phyloP scores from a whole-genome alignment of 2,329 filamentous ascomycete species.

The Botryotinia calthae region DNA sequence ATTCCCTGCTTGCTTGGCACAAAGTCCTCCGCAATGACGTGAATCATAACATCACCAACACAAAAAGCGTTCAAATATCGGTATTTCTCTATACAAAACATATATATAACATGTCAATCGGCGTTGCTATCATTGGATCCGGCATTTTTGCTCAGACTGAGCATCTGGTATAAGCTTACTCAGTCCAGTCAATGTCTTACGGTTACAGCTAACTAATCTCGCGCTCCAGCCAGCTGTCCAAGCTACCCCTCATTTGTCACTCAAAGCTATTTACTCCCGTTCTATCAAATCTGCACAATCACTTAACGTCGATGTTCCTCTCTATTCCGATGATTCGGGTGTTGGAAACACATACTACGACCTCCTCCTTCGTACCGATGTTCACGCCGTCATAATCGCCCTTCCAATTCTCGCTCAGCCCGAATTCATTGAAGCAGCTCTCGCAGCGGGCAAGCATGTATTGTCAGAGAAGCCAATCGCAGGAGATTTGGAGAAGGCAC shows the following conservation, averaged over 20 bases:
- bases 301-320: slow-evolving; percentile 43
- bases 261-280: slow-evolving; percentile 49
- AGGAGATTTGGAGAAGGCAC: slow-evolving; percentile 48
- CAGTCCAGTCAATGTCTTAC: background rate
- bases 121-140: slow-evolving; percentile 60
- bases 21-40: background rate
- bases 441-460: slow-evolving; percentile 53
- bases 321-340: slow-evolving; percentile 38
- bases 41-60: background rate
- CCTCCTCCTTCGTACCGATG: slow-evolving; percentile 36
- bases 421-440: slow-evolving; percentile 47
- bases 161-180: slow-evolving; percentile 48
- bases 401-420: slow-evolving; percentile 52
- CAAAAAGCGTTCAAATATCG: background rate
- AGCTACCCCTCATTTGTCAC: slow-evolving; percentile 47
- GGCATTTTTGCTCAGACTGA: slow-evolving; percentile 61
- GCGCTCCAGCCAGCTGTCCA: slow-evolving; percentile 54
- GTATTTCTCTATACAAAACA: background rate
- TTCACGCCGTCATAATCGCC: slow-evolving; percentile 42
- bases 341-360: slow-evolving; percentile 45
- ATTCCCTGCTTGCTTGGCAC: background rate
- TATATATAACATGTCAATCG: slow-evolving; percentile 42
- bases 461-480: slow-evolving; percentile 55
- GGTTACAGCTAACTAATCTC: slow-evolving; percentile 1
- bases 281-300: slow-evolving; percentile 36